A percentile compares a stretch with the other conserved stretches of the same genome.
phyloP scores from a whole-genome alignment of 331 rosid genomes.

The Malus hybrid region DNA sequence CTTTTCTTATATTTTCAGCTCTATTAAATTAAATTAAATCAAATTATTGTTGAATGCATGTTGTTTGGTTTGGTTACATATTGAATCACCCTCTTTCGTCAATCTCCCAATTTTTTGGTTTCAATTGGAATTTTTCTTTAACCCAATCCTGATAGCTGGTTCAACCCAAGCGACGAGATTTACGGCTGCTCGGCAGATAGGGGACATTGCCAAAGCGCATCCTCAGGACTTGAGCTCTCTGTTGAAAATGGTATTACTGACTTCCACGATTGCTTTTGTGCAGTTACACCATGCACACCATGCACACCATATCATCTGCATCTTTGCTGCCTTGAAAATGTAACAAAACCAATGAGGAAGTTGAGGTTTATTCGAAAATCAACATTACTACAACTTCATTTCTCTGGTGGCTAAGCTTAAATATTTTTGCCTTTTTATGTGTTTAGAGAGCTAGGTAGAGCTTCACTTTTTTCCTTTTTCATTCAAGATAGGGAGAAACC shows the following conservation, averaged over 20 bases:
- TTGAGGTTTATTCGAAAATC: background rate
- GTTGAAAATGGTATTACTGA: constrained; percentile 59
- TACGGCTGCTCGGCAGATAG: constrained; percentile 96
- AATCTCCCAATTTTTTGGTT: background rate
- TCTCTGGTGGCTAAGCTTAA: background rate
- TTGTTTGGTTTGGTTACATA: background rate
- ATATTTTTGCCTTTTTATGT: background rate
- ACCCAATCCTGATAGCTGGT: constrained; percentile 66
- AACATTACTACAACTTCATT: background rate
- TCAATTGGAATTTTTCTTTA: constrained; percentile 32
- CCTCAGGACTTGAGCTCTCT: constrained; percentile 85
- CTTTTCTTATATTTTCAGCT: background rate
- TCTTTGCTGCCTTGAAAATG: background rate
- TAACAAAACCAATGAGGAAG: background rate
- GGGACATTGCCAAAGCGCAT: constrained; percentile 93
- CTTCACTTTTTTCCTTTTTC: background rate
- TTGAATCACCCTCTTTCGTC: background rate
- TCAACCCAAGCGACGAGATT: constrained; percentile 94
- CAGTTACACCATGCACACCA: background rate
- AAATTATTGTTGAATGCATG: background rate
- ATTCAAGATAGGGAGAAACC: background rate
- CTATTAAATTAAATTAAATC: too few relatives aligned
- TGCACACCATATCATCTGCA: background rate
- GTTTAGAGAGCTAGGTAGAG: background rate
- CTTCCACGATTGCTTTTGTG: background rate